phyloP scores from a whole-genome alignment of 1,139 yeast species.

The Pichiaceae sp. region DNA sequence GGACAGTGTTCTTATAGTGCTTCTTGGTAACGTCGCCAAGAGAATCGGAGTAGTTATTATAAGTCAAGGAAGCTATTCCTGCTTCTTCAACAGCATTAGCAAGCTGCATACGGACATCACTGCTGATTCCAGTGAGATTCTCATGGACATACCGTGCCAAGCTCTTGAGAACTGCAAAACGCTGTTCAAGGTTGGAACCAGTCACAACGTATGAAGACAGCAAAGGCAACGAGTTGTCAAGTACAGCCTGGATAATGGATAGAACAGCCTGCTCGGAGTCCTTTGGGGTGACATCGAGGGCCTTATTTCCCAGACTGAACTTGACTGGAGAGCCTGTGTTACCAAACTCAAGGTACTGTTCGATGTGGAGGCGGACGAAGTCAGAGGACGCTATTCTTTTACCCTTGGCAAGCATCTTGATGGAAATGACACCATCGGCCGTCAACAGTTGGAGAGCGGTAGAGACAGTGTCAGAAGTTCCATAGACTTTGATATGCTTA shows the following conservation, averaged over 20 bases:
- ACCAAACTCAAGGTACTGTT: slow-evolving; percentile 68
- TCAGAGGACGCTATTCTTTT: slow-evolving; percentile 8
- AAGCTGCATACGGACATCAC: slow-evolving; percentile 27
- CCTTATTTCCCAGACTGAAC: slow-evolving; percentile 38
- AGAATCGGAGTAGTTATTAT: not conserved
- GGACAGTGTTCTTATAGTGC: not conserved
- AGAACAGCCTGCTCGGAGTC: slow-evolving; percentile 42
- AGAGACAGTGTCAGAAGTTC: slow-evolving; percentile 23
- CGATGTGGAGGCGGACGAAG: slow-evolving; percentile 61
- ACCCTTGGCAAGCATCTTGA: slow-evolving; percentile 30
- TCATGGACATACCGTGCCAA: slow-evolving; percentile 37
- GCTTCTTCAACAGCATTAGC: slow-evolving; percentile 49
- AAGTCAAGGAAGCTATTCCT: slow-evolving; percentile 33
- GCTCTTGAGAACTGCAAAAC: slow-evolving; percentile 31
- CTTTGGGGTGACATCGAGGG: slow-evolving; percentile 23
- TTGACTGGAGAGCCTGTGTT: slow-evolving; percentile 43
- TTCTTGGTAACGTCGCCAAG: not conserved
- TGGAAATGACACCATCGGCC: slow-evolving; percentile 47
- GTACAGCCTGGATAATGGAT: slow-evolving; percentile 44
- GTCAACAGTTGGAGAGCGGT: not conserved
- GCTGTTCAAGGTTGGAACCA: slow-evolving; percentile 33
- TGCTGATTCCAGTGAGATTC: slow-evolving; percentile 31
- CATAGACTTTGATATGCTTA: slow-evolving; percentile 35
- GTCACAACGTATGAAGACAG: slow-evolving; percentile 37
- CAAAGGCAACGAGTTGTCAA: slow-evolving; percentile 24